Evolutionary conservation across 257 asterid genomes (phyloP), one percentile per base, ranked within the genome.

Genomic region (Jacaranda mimosifolia): DNA sequence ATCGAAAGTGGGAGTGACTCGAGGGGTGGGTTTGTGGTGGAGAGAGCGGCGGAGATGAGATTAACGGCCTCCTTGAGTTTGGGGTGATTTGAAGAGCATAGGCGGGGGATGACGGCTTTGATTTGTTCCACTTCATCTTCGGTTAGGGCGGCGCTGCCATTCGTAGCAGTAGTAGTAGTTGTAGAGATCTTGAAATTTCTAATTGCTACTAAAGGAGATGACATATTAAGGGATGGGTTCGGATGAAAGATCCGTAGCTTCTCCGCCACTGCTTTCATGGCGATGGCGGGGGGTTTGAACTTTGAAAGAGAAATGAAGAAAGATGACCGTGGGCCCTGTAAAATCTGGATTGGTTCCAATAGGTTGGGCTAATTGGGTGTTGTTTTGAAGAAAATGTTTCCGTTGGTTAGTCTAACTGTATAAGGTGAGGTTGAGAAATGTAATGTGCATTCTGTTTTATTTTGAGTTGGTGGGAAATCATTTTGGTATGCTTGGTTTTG

Each of bases 81-180:
- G 68, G 87, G 84, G 72, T 83, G 89, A 82, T 83, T 74, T 9
- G 83, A 72, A 55, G 89, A 78, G 81, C 93, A 89, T 5, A 89
- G 83, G 68, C 89, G 85, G 52, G 90, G 90, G 71, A 85, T 69
- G 63, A 89, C 72, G 75, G 80, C 86, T 82, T 87, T 89, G 74
- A 89, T 87, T 77, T 85, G 83, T 51, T 68, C 82, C 53, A 87
- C 32, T 77, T 87, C 87, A 43, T 87, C 84, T 43, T 78, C 75
- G 38, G 87, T 87, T 18, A 89, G 76, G 65, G 79, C 80, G 68
- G 79, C 81, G 62, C 56, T 38, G 76, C 48, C 12, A 32, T 18
- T 19, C 14, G 58, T 3, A 12, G 79, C 0, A 12, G 77, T 12
- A 4, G 78, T 1, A 8, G 80, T 11, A 6, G 80, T 65, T 76